phyloP scores from a whole-genome alignment of 2,329 filamentous ascomycete genomes.

The Pseudohalonectria lignicola region DNA sequence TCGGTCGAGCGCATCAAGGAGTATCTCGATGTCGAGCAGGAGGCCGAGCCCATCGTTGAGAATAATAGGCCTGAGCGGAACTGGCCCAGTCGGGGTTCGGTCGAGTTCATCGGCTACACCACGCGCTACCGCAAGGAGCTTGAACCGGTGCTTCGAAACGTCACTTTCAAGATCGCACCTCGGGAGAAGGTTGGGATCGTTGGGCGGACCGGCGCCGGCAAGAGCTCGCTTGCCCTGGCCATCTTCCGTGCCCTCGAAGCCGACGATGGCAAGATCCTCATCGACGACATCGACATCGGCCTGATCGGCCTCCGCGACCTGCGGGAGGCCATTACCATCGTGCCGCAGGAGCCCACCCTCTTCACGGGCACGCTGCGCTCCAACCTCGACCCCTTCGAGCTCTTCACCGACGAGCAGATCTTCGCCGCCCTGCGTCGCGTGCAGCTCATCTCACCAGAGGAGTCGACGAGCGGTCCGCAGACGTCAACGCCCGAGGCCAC shows the following conservation, averaged over 20 bases:
- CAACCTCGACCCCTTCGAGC: slow-evolving; percentile 85
- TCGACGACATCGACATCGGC: slow-evolving; percentile 86
- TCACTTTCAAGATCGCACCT: slow-evolving; percentile 78
- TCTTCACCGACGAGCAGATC: slow-evolving; percentile 84
- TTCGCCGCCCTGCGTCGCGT: slow-evolving; percentile 80
- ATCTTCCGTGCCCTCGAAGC: slow-evolving; percentile 91
- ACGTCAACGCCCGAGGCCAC: slow-evolving; percentile 9
- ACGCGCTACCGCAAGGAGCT: slow-evolving; percentile 83
- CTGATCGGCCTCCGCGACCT: slow-evolving; percentile 87
- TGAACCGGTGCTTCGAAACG: slow-evolving; percentile 71
- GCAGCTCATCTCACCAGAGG: slow-evolving; percentile 64
- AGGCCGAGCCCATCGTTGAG: slow-evolving; percentile 68
- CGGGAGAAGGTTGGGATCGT: slow-evolving; percentile 94
- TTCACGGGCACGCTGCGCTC: slow-evolving; percentile 86
- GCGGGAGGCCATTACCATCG: slow-evolving; percentile 89
- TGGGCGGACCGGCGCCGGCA: slow-evolving; percentile 88
- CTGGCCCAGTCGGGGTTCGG: slow-evolving; percentile 78
- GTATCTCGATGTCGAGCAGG: slow-evolving; percentile 92
- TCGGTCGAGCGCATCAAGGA: slow-evolving; percentile 96
- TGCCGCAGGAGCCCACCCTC: slow-evolving; percentile 90
- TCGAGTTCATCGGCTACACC: slow-evolving; percentile 82
- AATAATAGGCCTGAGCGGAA: slow-evolving; percentile 65
- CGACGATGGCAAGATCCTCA: slow-evolving; percentile 76
- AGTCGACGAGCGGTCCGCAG: slow-evolving; percentile 24
- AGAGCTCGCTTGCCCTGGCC: slow-evolving; percentile 87